A percentile compares a stretch with the other conserved stretches of the same genome.
Evolutionary conservation across 176 grass and related monocot genomes (phyloP).

Genomic region (Aegilops tauschii): DNA sequence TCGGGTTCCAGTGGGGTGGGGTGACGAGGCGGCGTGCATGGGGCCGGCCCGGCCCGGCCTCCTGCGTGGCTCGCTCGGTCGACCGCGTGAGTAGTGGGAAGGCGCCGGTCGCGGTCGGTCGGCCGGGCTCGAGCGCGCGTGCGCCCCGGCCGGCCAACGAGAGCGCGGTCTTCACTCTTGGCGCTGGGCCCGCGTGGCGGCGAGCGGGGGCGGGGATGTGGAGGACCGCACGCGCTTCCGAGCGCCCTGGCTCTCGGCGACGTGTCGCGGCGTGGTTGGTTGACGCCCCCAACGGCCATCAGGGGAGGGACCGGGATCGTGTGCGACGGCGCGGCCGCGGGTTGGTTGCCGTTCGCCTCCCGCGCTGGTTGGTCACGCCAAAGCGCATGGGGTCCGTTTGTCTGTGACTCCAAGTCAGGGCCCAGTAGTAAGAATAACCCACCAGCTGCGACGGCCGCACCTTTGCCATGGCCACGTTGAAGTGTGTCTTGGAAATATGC

Average conservation of each 20-base stretch:
- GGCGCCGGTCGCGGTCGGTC: neutral
- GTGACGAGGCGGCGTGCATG: neutral
- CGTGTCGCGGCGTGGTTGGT: slow-evolving; percentile 17
- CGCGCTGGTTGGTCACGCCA: too few relatives aligned
- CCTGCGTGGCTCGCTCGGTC: neutral
- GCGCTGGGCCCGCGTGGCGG: neutral
- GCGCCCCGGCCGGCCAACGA: too few relatives aligned
- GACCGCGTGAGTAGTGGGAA: slow-evolving; percentile 1
- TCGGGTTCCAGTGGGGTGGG: slow-evolving; percentile 18
- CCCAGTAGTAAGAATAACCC: too few relatives aligned
- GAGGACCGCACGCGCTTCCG: slow-evolving; percentile 9
- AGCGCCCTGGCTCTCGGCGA: neutral
- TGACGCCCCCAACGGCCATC: slow-evolving; percentile 10
- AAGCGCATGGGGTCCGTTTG: too few relatives aligned
- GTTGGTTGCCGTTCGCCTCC: too few relatives aligned
- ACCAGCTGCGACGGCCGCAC: too few relatives aligned
- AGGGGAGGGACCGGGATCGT: neutral
- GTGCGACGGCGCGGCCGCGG: neutral
- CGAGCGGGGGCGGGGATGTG: neutral
- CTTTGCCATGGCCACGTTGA: too few relatives aligned
- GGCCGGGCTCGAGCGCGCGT: neutral
- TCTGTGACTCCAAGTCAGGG: too few relatives aligned
- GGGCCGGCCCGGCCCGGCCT: neutral
- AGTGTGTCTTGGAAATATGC: too few relatives aligned
- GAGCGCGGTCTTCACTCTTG: neutral